Percentiles rank a stretch among this genome's conserved stretches.
These are phyloP conservation scores for Bipolaris zeicola DNA, from an alignment of 2,329 filamentous ascomycete species.

Conservation along the genomic window DNA sequence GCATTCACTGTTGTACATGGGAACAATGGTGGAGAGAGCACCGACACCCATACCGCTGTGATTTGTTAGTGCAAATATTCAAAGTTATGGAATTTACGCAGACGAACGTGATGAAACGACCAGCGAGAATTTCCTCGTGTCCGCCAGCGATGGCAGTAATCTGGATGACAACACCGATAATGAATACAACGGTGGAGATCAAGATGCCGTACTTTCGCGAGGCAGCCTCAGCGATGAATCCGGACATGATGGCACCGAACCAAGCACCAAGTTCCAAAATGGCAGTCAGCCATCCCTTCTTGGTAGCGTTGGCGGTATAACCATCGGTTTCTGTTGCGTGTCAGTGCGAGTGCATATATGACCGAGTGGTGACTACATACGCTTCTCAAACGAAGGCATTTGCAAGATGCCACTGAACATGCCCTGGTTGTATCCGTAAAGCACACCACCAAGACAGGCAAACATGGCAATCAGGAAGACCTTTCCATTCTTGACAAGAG, in stretches of 20 bases:
- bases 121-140: conserved; percentile 67
- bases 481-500: conserved; percentile 59
- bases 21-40: conserved; percentile 69
- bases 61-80: conserved; percentile 16
- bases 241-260: conserved; percentile 73
- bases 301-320: conserved; percentile 46
- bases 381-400: conserved; percentile 54
- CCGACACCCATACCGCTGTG: conserved; percentile 67
- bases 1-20: conserved; percentile 55
- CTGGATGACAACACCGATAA: conserved; percentile 72
- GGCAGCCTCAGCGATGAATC: conserved; percentile 71
- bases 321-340: conserved; percentile 49
- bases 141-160: conserved; percentile 64
- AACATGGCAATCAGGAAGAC: conserved; percentile 63
- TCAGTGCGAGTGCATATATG: not conserved
- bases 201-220: conserved; percentile 73
- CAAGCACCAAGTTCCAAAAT: conserved; percentile 79
- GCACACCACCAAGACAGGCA: conserved; percentile 58
- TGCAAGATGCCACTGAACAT: conserved; percentile 73
- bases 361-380: conserved; percentile 28
- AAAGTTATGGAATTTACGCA: fast-evolving
- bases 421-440: conserved; percentile 77
- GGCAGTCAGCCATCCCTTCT: conserved; percentile 58
- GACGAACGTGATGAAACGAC: conserved; percentile 68
- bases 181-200: conserved; percentile 69